Base-by-base conservation (phyloP, 768 basidiomycete species). In the Suillus paluster region DNA sequence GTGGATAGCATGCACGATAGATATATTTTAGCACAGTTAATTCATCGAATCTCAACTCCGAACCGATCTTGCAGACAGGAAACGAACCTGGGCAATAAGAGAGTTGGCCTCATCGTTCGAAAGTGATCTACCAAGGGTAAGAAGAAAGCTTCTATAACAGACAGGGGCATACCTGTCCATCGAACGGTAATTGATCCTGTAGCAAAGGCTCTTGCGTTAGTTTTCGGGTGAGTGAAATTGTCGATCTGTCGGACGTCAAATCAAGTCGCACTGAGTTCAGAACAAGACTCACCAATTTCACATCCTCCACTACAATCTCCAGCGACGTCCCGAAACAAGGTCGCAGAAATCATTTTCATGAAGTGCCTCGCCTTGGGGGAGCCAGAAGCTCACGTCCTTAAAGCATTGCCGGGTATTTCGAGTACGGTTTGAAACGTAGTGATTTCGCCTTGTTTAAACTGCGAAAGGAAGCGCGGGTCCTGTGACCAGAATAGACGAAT, bases 271-370 rank as follows among this genome's bases (percentile, higher is more conserved):
- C 3, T 25, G 39, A 19, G 14, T 62, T 30, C 5, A 33, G 50
- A 12, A 23, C 52, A 6, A 50, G 9, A 72, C 85, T 69, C 68
- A 92, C 97, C 80, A 89, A 81, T 72, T 90, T 85, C 12, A 99
- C 96, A 64, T 92, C 90, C 74, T 99, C 97, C 0, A 91, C 94
- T 63, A 97, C 67, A n/a, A 71, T 99, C 96, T 5, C 97, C 97
- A 5, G 92, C 95, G 7, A 91, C 85, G 67, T 97, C 96, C 57
- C 97, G 82, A 15, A n/a, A 99, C 92, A 45, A 96, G 81, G 70
- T 99, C 97, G 71, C 94, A 99, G 70, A 98, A 92, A 74, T 99
- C 97, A 71, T 99, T 98, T 66, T 98, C 97, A 72, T 97, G 95
- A 67, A 95, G 80, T 6, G 64, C 52, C 39, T 59, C 65, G n/a